Percentiles rank a stretch among this genome's conserved stretches.
phyloP scores from a whole-genome alignment of 768 basidiomycete species.

The Trametes meyenii region DNA sequence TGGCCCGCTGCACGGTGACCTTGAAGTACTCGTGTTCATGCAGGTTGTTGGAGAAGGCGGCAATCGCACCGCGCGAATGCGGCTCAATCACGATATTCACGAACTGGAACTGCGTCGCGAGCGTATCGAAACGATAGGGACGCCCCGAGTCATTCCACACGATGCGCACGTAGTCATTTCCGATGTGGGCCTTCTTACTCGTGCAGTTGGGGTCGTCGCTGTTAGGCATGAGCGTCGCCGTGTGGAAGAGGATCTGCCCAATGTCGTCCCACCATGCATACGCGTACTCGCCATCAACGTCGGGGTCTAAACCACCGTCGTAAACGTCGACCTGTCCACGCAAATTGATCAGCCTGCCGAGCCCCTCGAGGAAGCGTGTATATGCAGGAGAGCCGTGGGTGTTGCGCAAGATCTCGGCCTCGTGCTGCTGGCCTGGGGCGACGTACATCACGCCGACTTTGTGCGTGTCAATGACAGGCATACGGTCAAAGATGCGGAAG shows the following conservation, averaged over 20 bases:
- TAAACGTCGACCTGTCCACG: conserved; percentile 92
- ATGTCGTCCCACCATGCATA: conserved; percentile 99
- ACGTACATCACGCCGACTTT: conserved; percentile 97
- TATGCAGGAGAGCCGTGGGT: conserved; percentile 94
- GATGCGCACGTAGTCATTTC: conserved; percentile 95
- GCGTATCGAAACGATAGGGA: conserved; percentile 88
- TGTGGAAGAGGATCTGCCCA: conserved; percentile 91
- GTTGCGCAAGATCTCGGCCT: conserved; percentile 86
- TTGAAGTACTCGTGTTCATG: conserved; percentile 97
- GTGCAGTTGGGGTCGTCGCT: conserved; percentile 69
- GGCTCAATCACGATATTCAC: conserved; percentile 97
- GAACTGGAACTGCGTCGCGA: conserved; percentile 93
- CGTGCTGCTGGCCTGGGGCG: conserved; percentile 84
- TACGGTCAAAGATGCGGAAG: conserved; percentile 71
- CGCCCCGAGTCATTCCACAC: conserved; percentile 97
- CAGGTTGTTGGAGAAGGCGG: conserved; percentile 80
- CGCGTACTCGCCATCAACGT: conserved; percentile 93
- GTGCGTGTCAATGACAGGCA: conserved; percentile 96
- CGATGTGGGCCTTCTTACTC: conserved; percentile 94
- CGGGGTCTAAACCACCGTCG: conserved; percentile 87
- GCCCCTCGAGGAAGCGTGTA: conserved; percentile 87
- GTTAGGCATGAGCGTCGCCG: conserved; percentile 97
- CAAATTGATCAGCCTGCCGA: conserved; percentile 86
- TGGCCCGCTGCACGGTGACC: conserved; percentile 84
- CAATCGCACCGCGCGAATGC: conserved; percentile 80